Evolutionary conservation across 805 yeast species (phyloP).

Genomic region (Teunomyces funiuensis): DNA sequence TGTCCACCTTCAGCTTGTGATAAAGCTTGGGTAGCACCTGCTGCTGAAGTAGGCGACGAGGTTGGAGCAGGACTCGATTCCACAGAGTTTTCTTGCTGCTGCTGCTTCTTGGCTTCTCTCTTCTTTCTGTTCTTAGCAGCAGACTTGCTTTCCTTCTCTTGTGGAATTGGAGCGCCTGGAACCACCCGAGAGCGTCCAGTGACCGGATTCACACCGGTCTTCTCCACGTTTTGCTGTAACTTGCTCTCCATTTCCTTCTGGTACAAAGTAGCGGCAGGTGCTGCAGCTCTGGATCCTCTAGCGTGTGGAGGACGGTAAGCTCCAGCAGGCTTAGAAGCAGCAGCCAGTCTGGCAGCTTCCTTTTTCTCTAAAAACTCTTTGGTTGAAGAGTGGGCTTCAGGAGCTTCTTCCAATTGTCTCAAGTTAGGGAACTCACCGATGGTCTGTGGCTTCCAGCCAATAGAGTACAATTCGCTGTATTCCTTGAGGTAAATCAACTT

Average conservation of each 20-base stretch:
- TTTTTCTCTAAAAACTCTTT: slow-evolving; percentile 51
- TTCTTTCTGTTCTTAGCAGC: slow-evolving; percentile 77
- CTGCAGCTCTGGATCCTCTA: slow-evolving; percentile 40
- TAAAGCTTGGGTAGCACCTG: slow-evolving; percentile 14
- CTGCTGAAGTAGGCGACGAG: slow-evolving; percentile 13
- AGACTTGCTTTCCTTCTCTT: slow-evolving; percentile 52
- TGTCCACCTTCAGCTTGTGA: slow-evolving; percentile 29
- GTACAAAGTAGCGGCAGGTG: slow-evolving; percentile 51
- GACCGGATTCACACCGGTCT: slow-evolving; percentile 20
- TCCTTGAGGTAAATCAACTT: slow-evolving; percentile 75
- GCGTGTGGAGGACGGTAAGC: slow-evolving; percentile 99
- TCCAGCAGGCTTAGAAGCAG: slow-evolving; percentile 64
- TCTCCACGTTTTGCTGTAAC: slow-evolving; percentile 9
- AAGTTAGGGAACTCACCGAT: slow-evolving; percentile 54
- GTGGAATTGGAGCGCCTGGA: slow-evolving; percentile 58
- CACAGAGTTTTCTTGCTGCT: slow-evolving; percentile 8
- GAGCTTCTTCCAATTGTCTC: slow-evolving; percentile 52
- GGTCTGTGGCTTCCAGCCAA: slow-evolving; percentile 79
- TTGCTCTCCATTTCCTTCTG: slow-evolving; percentile 50
- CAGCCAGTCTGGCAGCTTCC: slow-evolving; percentile 31
- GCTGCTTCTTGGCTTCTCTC: slow-evolving; percentile 56
- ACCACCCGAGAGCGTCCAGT: slow-evolving; percentile 40
- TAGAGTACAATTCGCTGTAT: slow-evolving; percentile 75
- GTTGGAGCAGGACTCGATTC: slow-evolving; percentile 14
- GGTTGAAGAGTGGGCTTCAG: slow-evolving; percentile 72